These are phyloP conservation scores for Agaricus blazei DNA, from an alignment of 768 basidiomycete species.

Conservation along the genomic window DNA sequence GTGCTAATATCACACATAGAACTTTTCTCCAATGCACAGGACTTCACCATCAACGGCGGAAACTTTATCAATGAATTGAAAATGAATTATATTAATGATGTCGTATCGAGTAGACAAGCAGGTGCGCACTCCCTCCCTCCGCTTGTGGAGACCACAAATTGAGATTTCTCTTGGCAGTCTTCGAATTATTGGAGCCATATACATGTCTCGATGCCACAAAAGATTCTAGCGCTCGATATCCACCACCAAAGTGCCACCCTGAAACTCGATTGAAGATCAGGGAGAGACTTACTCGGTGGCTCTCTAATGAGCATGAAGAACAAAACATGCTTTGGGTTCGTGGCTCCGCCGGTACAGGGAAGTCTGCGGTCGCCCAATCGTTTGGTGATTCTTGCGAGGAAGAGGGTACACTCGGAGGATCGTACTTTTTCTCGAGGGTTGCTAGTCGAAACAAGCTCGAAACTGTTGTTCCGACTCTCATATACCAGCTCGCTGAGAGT, in stretches of 20 bases:
- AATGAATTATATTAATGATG: too few species aligned
- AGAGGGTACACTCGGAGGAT: neutral
- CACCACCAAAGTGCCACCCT: too few species aligned
- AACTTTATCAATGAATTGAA: too few species aligned
- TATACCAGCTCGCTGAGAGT: neutral
- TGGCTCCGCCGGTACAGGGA: conserved; percentile 6
- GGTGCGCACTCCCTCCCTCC: neutral
- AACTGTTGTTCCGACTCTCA: neutral
- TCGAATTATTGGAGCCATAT: neutral
- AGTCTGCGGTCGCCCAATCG: conserved; percentile 4
- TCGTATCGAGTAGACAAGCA: neutral
- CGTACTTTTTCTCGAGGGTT: neutral
- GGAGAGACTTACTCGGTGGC: neutral
- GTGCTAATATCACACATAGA: too few species aligned
- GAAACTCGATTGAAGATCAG: neutral
- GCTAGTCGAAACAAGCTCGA: neutral
- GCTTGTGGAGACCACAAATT: neutral
- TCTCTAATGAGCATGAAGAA: neutral
- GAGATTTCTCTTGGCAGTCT: neutral
- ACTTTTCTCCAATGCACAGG: too few species aligned
- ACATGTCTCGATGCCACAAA: neutral
- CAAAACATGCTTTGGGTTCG: conserved; percentile 4
- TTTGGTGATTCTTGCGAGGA: neutral
- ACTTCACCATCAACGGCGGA: too few species aligned
- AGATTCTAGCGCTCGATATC: neutral